Base-by-base conservation (phyloP, 345 rosid species). In the rapeseed (Brassica napus) region DNA sequence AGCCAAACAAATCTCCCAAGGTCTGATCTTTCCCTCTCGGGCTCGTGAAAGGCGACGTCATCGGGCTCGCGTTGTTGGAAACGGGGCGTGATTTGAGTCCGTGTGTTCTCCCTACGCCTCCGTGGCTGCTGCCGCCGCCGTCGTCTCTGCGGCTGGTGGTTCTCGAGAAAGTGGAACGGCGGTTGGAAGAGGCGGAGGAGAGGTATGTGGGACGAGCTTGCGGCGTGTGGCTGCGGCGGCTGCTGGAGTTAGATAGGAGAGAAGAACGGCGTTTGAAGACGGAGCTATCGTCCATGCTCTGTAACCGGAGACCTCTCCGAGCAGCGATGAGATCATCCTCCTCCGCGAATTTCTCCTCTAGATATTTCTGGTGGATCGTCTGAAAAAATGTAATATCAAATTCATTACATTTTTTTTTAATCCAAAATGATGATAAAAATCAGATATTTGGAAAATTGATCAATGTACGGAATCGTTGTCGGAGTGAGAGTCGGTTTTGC, bases 141-240 rank as follows among this genome's bases (percentile, higher is more conserved):
- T 81, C 84, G 15, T 68, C 81, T 82, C 82, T 77, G 28, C 84
- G 84, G 77, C 78, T 82, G 7, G 83, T 54, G 34, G 16, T 64
- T 63, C 83, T 75, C 0, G 79, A 26, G 62, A 82, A 77, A 31
- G 72, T 55, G 10, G 66, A 61, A 0, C 78, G 66, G 5, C 68
- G 81, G 42, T 72, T 82, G 1, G 81, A 73, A 64, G 81, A 77
- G 21, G 72, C 31, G 62, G 81, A 77, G 34, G 86, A 77, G 68
- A 85, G 77, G 32, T 80, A 79, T 0, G 90, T 79, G 1, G 89
- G 87, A 58, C 83, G 66, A 1, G 86, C 83, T 72, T 83, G 82
- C 0, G 90, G 86, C 59, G 90, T 85, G 60, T 73, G 82, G 79
- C 88, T 88, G 21, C 86, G 86, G 35, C 88, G 83, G 44, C 80